Evolutionary conservation across 345 rosid genomes (phyloP).

Genomic region (Lumnitzera racemosa): DNA sequence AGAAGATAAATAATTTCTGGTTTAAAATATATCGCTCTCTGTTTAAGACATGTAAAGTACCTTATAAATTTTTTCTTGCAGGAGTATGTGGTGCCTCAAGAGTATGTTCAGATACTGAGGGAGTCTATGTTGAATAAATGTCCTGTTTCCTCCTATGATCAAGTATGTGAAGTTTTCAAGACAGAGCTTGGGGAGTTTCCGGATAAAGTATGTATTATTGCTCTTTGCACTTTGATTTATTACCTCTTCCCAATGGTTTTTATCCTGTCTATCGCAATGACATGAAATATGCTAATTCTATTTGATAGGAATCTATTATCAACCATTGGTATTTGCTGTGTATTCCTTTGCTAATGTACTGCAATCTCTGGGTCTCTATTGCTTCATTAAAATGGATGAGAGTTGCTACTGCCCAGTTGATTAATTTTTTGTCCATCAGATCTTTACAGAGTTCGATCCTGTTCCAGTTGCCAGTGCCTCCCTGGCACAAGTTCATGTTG

Average conservation of each 20-base stretch:
- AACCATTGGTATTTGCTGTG: no score
- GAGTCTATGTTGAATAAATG: slow-evolving; percentile 89
- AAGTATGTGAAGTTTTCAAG: slow-evolving; percentile 84
- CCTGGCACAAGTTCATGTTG: slow-evolving; percentile 99
- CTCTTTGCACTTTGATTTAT: neutral
- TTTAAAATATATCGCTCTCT: neutral
- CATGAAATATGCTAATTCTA: no score
- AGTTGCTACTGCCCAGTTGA: neutral
- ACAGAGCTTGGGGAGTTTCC: slow-evolving; percentile 85
- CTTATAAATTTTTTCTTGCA: slow-evolving; percentile 13
- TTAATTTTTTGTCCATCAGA: slow-evolving; percentile 18
- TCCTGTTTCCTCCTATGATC: slow-evolving; percentile 88
- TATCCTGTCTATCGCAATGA: no score
- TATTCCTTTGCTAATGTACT: no score
- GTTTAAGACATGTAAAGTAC: neutral
- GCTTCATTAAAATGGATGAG: neutral
- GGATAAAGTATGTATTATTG: slow-evolving; percentile 52
- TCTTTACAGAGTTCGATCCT: slow-evolving; percentile 76
- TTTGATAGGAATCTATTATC: no score
- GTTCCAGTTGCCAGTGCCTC: slow-evolving; percentile 97
- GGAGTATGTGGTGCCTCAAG: slow-evolving; percentile 88
- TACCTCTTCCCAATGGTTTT: no score
- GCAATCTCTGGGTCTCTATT: no score
- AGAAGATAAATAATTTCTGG: neutral
- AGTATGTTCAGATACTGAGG: slow-evolving; percentile 78